These are phyloP conservation scores for Cladosporium cucumerinum DNA, from an alignment of 2,329 filamentous ascomycete species.

Conservation along the genomic window DNA sequence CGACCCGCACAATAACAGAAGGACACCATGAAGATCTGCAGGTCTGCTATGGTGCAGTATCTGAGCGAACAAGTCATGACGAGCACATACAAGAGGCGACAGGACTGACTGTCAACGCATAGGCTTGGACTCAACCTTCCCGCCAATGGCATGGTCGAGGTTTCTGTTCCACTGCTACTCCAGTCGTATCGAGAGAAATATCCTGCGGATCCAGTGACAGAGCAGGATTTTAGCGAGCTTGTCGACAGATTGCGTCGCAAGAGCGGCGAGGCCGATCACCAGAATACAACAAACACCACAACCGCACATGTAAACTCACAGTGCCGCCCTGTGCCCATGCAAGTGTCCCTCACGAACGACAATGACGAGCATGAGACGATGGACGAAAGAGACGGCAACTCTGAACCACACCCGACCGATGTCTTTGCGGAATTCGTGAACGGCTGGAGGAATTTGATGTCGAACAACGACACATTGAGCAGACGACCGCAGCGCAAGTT, in stretches of 20 bases:
- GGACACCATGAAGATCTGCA: neutral
- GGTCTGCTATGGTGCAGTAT: neutral
- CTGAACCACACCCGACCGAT: neutral
- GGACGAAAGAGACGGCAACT: neutral
- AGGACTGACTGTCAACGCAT: neutral
- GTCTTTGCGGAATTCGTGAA: neutral
- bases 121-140: slow-evolving; percentile 1
- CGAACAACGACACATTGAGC: neutral
- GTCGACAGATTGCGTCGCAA: neutral
- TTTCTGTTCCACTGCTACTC: neutral
- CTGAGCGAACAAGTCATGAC: neutral
- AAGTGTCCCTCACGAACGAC: neutral
- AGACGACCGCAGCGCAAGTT: neutral
- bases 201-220: neutral
- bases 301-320: neutral
- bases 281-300: neutral
- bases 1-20: neutral
- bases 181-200: neutral
- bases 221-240: neutral
- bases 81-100: neutral
- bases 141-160: neutral
- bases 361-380: neutral
- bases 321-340: neutral
- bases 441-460: neutral
- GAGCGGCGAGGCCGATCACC: neutral